Evolutionary conservation across 164 flowering plant genomes (phyloP).

Genomic region (Vitis vinifera): DNA sequence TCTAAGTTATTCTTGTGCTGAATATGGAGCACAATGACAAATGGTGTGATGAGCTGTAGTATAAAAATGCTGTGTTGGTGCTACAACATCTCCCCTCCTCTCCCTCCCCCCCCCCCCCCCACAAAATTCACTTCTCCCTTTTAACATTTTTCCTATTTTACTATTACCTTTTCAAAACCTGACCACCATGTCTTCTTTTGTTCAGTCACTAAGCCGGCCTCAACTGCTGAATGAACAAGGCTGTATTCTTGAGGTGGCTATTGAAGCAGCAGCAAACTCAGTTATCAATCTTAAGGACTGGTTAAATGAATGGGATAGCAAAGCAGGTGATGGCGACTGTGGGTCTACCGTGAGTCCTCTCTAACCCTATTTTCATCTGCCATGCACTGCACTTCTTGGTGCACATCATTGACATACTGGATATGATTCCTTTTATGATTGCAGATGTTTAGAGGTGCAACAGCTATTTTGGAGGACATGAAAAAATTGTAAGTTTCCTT

Average conservation of each 20-base stretch:
- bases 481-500: slow-evolving; percentile 53
- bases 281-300: slow-evolving; percentile 59
- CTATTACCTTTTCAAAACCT: not conserved
- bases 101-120: too few relatives aligned
- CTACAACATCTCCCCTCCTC: too few relatives aligned
- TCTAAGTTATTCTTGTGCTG: too few relatives aligned
- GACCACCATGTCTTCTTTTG: slow-evolving; percentile 6
- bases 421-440: slow-evolving; percentile 17
- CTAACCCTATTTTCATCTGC: not conserved
- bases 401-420: slow-evolving; percentile 7
- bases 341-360: slow-evolving; percentile 80
- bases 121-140: not conserved
- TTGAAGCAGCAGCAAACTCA: slow-evolving; percentile 80
- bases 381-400: not conserved
- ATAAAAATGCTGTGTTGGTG: too few relatives aligned
- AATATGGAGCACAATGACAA: too few relatives aligned
- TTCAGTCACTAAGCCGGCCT: slow-evolving; percentile 57
- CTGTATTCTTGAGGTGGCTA: slow-evolving; percentile 70
- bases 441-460: slow-evolving; percentile 91
- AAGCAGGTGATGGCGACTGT: slow-evolving; percentile 98
- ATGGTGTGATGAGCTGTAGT: too few relatives aligned
- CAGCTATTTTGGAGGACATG: slow-evolving; percentile 79
- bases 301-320: slow-evolving; percentile 88
- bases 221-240: slow-evolving; percentile 58
- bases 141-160: not conserved